phyloP scores from a whole-genome alignment of 345 rosid genomes.

The Eucalyptus sp. region DNA sequence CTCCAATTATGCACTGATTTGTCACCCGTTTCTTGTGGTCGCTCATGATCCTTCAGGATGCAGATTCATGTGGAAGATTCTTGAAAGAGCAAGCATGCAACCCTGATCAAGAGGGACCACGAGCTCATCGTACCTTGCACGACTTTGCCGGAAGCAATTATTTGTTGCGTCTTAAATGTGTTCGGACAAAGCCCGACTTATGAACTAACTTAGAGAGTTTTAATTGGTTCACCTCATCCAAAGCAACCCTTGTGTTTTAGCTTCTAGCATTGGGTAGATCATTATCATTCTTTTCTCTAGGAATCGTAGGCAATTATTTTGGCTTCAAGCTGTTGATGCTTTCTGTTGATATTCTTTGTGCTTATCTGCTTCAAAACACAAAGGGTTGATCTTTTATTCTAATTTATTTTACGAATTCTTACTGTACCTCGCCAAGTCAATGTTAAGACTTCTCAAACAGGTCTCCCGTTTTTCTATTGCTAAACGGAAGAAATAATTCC shows the following conservation, averaged over 20 bases:
- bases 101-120: slow-evolving; percentile 22
- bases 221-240: neutral
- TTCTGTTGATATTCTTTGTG: neutral
- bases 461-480: neutral
- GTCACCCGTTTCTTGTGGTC: neutral
- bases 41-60: slow-evolving; percentile 30
- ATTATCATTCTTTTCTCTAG: neutral
- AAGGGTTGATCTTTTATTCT: neutral
- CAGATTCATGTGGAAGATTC: slow-evolving; percentile 40
- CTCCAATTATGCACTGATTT: neutral
- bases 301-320: neutral
- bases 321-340: neutral
- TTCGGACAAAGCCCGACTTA: slow-evolving; percentile 25
- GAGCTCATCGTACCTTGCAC: slow-evolving; percentile 53
- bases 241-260: neutral
- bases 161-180: slow-evolving; percentile 52
- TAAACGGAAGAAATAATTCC: neutral
- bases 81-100: slow-evolving; percentile 36
- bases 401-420: neutral
- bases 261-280: neutral
- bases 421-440: neutral
- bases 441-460: neutral
- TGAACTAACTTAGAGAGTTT: neutral
- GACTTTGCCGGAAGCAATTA: slow-evolving; percentile 89
- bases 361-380: neutral